A percentile compares a stretch with the other conserved stretches of the same genome.
Evolutionary conservation across 805 yeast genomes (phyloP).

Genomic region (Wickerhamiella lipophila): DNA sequence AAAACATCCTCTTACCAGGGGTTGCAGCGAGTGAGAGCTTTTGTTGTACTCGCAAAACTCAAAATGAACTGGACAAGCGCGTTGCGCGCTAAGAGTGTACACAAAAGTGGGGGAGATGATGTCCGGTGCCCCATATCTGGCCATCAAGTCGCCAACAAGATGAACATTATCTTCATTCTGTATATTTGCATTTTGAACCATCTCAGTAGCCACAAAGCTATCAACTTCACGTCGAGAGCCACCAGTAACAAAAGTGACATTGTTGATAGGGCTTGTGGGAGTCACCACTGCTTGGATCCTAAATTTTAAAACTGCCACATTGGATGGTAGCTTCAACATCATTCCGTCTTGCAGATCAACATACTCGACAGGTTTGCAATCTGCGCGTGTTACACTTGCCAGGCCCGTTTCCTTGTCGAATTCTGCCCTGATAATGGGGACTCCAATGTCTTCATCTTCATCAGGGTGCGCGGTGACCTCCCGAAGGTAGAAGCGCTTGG

Average conservation of each 20-base stretch:
- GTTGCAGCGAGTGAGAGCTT: constrained; percentile 25
- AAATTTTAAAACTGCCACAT: constrained; percentile 14
- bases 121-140: constrained; percentile 15
- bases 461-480: constrained; percentile 14
- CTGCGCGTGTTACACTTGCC: constrained; percentile 20
- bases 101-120: constrained; percentile 23
- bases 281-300: constrained; percentile 14
- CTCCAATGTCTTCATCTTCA: constrained; percentile 18
- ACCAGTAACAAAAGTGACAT: constrained; percentile 26
- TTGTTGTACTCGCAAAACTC: constrained; percentile 32
- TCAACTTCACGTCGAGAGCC: constrained; percentile 23
- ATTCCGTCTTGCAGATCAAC: not conserved
- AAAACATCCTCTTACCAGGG: constrained; percentile 26
- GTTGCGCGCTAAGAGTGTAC: constrained; percentile 13
- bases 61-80: constrained; percentile 25
- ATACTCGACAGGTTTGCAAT: constrained; percentile 12
- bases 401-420: constrained; percentile 11
- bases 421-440: constrained; percentile 11
- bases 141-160: constrained; percentile 27
- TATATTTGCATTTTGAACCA: constrained; percentile 29
- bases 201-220: constrained; percentile 26
- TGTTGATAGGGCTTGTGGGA: constrained; percentile 14
- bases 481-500: constrained; percentile 16
- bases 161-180: constrained; percentile 30
- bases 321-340: constrained; percentile 18